Percentiles rank a stretch among this genome's conserved stretches.
Conservation (phyloP, 352 stramenopile species). For the Phytophthora ohioensis region DNA sequence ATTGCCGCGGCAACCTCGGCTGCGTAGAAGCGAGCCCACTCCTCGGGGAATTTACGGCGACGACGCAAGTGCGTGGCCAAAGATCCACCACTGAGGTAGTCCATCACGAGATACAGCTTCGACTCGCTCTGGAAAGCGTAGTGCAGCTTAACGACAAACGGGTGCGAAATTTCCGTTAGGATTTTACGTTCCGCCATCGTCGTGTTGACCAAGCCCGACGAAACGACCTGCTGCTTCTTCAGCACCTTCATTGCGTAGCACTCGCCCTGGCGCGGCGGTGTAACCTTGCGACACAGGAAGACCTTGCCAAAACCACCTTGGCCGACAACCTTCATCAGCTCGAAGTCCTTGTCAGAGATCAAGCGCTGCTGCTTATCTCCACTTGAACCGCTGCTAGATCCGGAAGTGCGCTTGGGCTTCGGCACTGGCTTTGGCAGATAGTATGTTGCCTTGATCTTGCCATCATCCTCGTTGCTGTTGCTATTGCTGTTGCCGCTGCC, state of each 20-base stretch:
- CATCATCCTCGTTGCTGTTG: constrained; percentile 36
- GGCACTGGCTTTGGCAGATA: constrained; percentile 81
- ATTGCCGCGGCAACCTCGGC: constrained; percentile 95
- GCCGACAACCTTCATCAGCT: constrained; percentile 97
- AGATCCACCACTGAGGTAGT: constrained; percentile 93
- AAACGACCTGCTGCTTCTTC: constrained; percentile 93
- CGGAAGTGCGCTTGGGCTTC: constrained; percentile 46
- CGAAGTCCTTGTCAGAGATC: constrained; percentile 93
- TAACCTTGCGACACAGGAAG: constrained; percentile 97
- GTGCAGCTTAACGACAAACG: constrained; percentile 95
- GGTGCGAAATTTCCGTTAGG: constrained; percentile 92
- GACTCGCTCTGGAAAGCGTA: constrained; percentile 95
- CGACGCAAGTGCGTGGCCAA: constrained; percentile 91
- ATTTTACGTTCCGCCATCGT: constrained; percentile 95
- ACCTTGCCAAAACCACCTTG: constrained; percentile 98
- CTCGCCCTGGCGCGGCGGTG: constrained; percentile 84
- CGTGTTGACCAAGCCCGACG: constrained; percentile 92
- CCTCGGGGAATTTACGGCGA: constrained; percentile 90
- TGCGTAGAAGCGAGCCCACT: constrained; percentile 93
- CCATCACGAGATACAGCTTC: constrained; percentile 94
- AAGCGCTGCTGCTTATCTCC: constrained; percentile 42
- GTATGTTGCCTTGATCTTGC: constrained; percentile 76
- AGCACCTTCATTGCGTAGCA: constrained; percentile 99
- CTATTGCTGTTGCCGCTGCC: constrained; percentile 1
- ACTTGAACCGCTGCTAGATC: constrained; percentile 28